phyloP scores from a whole-genome alignment of 345 rosid genomes.

The Eucalyptus regnans region DNA sequence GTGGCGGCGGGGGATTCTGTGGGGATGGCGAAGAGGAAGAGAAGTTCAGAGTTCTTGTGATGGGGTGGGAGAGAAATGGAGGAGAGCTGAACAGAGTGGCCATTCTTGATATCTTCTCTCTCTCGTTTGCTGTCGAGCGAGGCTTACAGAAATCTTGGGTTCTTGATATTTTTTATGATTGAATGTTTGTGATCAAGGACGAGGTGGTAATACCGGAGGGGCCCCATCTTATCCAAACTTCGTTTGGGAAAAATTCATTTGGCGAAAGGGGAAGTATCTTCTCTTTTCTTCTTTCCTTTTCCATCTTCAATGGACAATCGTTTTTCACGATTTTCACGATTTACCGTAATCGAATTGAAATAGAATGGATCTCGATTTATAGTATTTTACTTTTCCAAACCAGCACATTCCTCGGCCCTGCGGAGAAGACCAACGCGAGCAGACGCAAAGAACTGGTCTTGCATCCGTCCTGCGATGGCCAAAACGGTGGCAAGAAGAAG shows the following conservation, averaged over 20 bases:
- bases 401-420: background rate
- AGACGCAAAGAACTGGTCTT: background rate
- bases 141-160: background rate
- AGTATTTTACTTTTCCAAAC: background rate
- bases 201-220: background rate
- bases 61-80: conserved; percentile 22
- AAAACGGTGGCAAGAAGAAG: background rate
- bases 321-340: background rate
- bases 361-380: background rate
- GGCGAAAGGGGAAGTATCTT: background rate
- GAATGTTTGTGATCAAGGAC: background rate
- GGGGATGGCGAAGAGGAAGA: conserved; percentile 10
- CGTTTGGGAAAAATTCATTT: background rate
- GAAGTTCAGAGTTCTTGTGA: conserved; percentile 9
- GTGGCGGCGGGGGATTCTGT: conserved; percentile 6
- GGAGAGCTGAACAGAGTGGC: conserved; percentile 29
- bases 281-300: background rate
- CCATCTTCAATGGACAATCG: background rate
- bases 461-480: background rate
- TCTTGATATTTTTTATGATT: background rate
- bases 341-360: background rate
- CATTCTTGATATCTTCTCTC: conserved; percentile 8
- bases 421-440: background rate
- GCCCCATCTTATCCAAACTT: background rate
- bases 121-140: background rate